A percentile compares a stretch with the other conserved stretches of the same genome.
Conservation (phyloP, 805 yeast species). For the Peterozyma toletana region DNA sequence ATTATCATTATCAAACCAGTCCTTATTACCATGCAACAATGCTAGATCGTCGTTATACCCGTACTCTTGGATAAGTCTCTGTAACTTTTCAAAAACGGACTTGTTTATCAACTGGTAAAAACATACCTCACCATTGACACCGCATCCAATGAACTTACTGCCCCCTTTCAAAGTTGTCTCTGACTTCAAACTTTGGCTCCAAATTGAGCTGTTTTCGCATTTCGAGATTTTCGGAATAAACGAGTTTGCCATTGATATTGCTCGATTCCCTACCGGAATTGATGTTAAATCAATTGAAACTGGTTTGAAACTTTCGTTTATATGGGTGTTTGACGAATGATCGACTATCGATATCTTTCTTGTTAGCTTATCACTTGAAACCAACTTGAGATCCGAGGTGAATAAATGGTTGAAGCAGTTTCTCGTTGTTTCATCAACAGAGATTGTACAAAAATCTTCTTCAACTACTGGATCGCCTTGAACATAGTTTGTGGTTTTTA, state of each 20-base stretch:
- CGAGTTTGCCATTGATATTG: slow-evolving; percentile 12
- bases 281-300: slow-evolving; percentile 10
- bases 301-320: slow-evolving; percentile 7
- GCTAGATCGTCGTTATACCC: slow-evolving; percentile 3
- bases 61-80: not conserved
- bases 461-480: slow-evolving; percentile 12
- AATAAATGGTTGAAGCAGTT: slow-evolving; percentile 15
- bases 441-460: slow-evolving; percentile 10
- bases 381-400: slow-evolving; percentile 12
- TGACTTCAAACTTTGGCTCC: slow-evolving; percentile 15
- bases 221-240: slow-evolving; percentile 24
- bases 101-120: slow-evolving; percentile 15
- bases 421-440: slow-evolving; percentile 9
- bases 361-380: slow-evolving; percentile 15
- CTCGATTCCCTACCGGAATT: slow-evolving; percentile 13
- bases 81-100: slow-evolving; percentile 2
- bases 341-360: too few relatives aligned
- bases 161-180: not conserved
- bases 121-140: slow-evolving; percentile 30
- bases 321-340: slow-evolving; percentile 10
- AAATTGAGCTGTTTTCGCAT: slow-evolving; percentile 23
- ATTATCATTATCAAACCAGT: slow-evolving; percentile 10
- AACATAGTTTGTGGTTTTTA: slow-evolving; percentile 9
- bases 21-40: slow-evolving; percentile 17
- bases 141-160: slow-evolving; percentile 22